Conservation (phyloP, 768 basidiomycete genomes). For the Chalciporus chontae region DNA sequence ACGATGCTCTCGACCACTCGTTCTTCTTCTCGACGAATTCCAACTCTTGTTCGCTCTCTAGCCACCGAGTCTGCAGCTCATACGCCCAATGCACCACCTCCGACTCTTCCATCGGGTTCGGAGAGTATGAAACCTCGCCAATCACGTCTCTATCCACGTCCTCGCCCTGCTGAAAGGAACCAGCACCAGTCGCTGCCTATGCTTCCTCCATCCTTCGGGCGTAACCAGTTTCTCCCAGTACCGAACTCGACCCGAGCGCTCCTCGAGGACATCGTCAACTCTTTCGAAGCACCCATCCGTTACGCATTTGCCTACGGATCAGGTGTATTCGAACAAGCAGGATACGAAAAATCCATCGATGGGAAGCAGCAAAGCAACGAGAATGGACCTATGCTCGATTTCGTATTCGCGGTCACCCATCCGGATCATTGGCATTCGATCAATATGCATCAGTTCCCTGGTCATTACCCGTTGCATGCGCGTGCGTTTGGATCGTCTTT, state of each 20-base stretch:
- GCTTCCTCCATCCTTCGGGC: conserved; percentile 71
- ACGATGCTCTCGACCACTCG: conserved; percentile 25
- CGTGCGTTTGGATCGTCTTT: conserved; percentile 79
- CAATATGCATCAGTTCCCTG: conserved; percentile 89
- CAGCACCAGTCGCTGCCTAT: conserved; percentile 40
- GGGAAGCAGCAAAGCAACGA: conserved; percentile 29
- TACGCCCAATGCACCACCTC: conserved; percentile 27
- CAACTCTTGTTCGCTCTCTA: conserved; percentile 17
- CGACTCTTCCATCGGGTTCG: conserved; percentile 27
- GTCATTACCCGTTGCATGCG: conserved; percentile 89
- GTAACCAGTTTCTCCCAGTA: conserved; percentile 79
- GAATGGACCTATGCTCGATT: conserved; percentile 83
- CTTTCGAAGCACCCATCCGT: conserved; percentile 87
- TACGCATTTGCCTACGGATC: conserved; percentile 98
- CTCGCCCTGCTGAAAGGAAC: conserved; percentile 31
- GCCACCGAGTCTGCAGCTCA: conserved; percentile 27
- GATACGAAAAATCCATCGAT: conserved; percentile 46
- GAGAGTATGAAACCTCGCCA: conserved; percentile 28
- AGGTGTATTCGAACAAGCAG: conserved; percentile 92
- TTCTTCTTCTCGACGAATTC: conserved; percentile 11
- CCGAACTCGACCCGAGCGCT: conserved; percentile 75
- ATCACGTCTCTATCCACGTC: conserved; percentile 42
- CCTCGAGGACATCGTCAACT: conserved; percentile 72
- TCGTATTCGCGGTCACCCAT: conserved; percentile 94
- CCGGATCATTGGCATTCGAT: conserved; percentile 91